Percentiles rank a stretch among this genome's conserved stretches.
Conservation (phyloP, 306 rosid genomes). For the Inga oerstediana region DNA sequence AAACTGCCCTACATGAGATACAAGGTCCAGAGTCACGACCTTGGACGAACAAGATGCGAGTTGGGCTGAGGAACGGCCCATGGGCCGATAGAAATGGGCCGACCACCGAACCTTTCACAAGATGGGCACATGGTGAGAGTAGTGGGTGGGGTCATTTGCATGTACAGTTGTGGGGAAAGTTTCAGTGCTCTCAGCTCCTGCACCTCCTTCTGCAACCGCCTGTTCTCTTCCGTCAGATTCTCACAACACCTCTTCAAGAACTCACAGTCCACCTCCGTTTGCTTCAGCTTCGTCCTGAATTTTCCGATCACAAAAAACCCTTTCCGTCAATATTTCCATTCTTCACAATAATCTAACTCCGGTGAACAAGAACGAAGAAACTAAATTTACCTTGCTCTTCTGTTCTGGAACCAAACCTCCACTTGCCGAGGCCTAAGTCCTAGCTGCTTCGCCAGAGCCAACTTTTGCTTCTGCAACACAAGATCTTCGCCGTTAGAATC, state of each 20-base stretch:
- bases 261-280: slow-evolving; percentile 97
- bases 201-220: slow-evolving; percentile 95
- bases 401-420: slow-evolving; percentile 96
- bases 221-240: slow-evolving; percentile 93
- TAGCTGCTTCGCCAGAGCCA: slow-evolving; percentile 81
- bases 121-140: slow-evolving; percentile 99
- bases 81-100: slow-evolving; percentile 37
- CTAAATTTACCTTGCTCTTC: slow-evolving; percentile 82
- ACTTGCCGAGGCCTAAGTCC: slow-evolving; percentile 90
- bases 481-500: slow-evolving; percentile 25
- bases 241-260: slow-evolving; percentile 90
- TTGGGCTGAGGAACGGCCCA: slow-evolving; percentile 41
- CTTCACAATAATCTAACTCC: background rate
- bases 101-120: slow-evolving; percentile 72
- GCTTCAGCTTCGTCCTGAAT: slow-evolving; percentile 91
- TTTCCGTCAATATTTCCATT: background rate
- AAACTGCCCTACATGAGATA: background rate
- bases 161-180: slow-evolving; percentile 96
- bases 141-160: slow-evolving; percentile 99
- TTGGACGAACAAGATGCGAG: slow-evolving; percentile 24
- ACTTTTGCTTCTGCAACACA: slow-evolving; percentile 73
- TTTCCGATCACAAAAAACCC: background rate
- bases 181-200: slow-evolving; percentile 96
- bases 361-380: background rate
- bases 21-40: slow-evolving; percentile 46